A percentile compares a stretch with the other conserved stretches of the same genome.
Conservation (phyloP, 108 stramenopile genomes). For the Poteriospumella lacustris region DNA sequence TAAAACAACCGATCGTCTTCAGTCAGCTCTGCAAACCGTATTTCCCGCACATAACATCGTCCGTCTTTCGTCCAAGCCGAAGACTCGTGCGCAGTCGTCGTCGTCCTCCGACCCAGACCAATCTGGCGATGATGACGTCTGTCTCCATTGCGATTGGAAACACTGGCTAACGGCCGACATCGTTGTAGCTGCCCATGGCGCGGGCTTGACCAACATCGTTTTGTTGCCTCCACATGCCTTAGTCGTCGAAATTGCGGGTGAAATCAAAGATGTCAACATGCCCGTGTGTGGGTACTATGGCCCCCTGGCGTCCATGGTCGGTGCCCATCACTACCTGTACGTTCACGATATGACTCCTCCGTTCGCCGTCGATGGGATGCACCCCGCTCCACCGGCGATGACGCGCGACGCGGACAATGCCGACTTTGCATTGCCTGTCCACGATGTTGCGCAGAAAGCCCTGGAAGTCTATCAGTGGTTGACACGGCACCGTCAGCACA, state of each 20-base stretch:
- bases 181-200: slow-evolving; percentile 4
- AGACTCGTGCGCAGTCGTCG: too few species aligned
- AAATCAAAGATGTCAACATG: not conserved
- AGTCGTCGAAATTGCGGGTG: not conserved
- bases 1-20: not conserved
- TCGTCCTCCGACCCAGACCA: too few species aligned
- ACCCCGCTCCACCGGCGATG: too few species aligned
- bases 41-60: not conserved
- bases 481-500: too few species aligned
- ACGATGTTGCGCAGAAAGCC: too few species aligned
- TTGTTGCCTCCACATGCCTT: slow-evolving; percentile 1
- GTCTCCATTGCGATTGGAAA: too few species aligned
- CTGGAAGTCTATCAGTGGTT: too few species aligned
- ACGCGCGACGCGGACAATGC: too few species aligned
- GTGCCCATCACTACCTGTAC: slow-evolving; percentile 3
- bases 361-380: too few species aligned
- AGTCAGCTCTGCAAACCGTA: not conserved
- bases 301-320: not conserved
- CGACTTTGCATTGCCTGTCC: too few species aligned
- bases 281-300: slow-evolving; percentile 16
- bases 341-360: too few species aligned
- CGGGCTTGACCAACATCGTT: not conserved
- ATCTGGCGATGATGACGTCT: not conserved
- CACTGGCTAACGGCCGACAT: too few species aligned
- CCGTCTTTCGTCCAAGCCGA: not conserved